These are phyloP conservation scores for Eucalyptus dawsonii DNA, from an alignment of 345 rosid species.

Conservation along the genomic window DNA sequence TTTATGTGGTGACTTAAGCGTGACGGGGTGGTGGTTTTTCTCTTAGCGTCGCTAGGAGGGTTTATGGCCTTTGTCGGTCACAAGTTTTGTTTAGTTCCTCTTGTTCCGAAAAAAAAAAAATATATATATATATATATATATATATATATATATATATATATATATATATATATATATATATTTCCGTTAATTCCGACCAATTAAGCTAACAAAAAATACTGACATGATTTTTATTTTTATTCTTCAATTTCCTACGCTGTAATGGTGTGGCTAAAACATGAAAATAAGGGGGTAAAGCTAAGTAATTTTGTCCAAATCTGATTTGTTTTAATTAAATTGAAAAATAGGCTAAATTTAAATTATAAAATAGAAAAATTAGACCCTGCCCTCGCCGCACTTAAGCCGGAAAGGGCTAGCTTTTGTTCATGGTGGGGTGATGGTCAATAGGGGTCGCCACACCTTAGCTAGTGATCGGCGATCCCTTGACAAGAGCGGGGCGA, in stretches of 20 bases:
- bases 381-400: not conserved
- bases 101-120: no score
- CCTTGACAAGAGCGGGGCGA: no score
- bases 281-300: not conserved
- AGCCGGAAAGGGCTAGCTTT: not conserved
- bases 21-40: no score
- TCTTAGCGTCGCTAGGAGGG: no score
- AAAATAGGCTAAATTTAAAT: not conserved
- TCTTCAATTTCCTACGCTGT: not conserved
- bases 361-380: not conserved
- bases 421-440: not conserved
- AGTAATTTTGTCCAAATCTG: not conserved
- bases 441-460: no score
- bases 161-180: no score
- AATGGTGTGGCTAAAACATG: not conserved
- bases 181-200: fast-evolving
- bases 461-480: no score
- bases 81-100: no score
- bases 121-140: no score
- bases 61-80: no score
- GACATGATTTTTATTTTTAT: fast-evolving
- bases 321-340: not conserved
- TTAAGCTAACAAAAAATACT: not conserved
- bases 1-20: no score
- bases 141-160: no score